These are phyloP conservation scores for Boletus semigastroideus DNA, from an alignment of 1,284 basidiomycete genomes.

Conservation along the genomic window DNA sequence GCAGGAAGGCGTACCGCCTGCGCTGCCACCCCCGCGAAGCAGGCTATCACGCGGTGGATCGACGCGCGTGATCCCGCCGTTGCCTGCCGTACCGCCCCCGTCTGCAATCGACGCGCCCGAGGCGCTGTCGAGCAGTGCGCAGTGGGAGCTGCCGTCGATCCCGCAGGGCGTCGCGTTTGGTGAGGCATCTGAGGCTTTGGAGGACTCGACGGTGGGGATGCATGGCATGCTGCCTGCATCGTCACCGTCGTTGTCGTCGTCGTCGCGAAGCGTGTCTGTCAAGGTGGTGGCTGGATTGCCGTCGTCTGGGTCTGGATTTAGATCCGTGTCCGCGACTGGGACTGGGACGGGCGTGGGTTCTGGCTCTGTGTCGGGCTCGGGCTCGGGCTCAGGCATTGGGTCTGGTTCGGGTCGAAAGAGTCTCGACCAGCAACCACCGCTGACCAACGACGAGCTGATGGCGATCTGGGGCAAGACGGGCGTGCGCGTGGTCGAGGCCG, in stretches of 20 bases:
- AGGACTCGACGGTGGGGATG: constrained; percentile 43
- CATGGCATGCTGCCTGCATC: constrained; percentile 16
- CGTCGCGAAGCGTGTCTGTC: neutral
- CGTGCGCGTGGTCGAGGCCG: constrained; percentile 68
- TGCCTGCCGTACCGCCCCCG: constrained; percentile 35
- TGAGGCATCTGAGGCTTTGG: constrained; percentile 35
- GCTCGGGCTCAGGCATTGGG: neutral
- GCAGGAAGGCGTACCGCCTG: too few species aligned
- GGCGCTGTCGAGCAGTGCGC: constrained; percentile 26
- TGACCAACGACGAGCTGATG: constrained; percentile 64
- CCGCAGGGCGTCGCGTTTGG: constrained; percentile 36
- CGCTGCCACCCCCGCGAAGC: constrained; percentile 43
- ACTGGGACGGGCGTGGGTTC: constrained; percentile 2
- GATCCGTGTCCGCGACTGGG: constrained; percentile 2
- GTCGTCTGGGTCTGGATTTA: constrained; percentile 3
- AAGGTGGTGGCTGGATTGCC: constrained; percentile 1
- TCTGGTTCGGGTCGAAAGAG: constrained; percentile 10
- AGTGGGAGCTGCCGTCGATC: constrained; percentile 57
- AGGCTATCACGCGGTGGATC: constrained; percentile 40
- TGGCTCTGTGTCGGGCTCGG: neutral
- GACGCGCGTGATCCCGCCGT: constrained; percentile 21
- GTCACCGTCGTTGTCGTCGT: neutral
- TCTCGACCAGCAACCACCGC: constrained; percentile 31
- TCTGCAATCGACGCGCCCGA: constrained; percentile 32
- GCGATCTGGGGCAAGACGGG: constrained; percentile 74